These are phyloP conservation scores for Ophiostoma tasmaniense DNA, from an alignment of 2,329 filamentous ascomycete species.

Conservation along the genomic window DNA sequence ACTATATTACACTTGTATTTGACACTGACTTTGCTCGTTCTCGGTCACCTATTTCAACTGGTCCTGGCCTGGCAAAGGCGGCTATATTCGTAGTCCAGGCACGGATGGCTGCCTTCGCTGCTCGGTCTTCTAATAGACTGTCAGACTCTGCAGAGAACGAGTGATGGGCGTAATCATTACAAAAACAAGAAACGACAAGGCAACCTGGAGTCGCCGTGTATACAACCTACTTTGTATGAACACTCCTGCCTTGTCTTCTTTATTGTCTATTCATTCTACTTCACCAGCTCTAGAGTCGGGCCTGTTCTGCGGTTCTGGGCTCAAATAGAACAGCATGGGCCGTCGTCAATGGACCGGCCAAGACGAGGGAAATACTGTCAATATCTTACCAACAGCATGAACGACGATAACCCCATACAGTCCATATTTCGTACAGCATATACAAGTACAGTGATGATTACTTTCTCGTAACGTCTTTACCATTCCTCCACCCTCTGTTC, in stretches of 20 bases:
- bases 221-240: background rate
- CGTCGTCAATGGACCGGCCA: background rate
- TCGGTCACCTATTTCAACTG: background rate
- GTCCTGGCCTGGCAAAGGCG: too few relatives aligned
- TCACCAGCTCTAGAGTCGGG: background rate
- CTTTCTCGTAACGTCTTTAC: background rate
- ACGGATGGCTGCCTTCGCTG: background rate
- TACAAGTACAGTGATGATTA: background rate
- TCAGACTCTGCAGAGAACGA: too few relatives aligned
- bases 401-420: too few relatives aligned
- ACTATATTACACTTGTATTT: slow-evolving; percentile 1
- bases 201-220: background rate
- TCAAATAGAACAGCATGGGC: background rate
- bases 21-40: background rate
- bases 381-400: background rate
- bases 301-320: background rate
- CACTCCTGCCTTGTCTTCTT: background rate
- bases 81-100: background rate
- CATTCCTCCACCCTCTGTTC: background rate
- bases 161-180: background rate
- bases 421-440: too few relatives aligned
- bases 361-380: background rate
- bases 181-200: background rate
- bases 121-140: background rate
- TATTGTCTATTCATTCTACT: background rate